Evolutionary conservation across 192 early-diverging fungal species (phyloP), one percentile per base, ranked within the genome.

Genomic region (Coemansia sp.): DNA sequence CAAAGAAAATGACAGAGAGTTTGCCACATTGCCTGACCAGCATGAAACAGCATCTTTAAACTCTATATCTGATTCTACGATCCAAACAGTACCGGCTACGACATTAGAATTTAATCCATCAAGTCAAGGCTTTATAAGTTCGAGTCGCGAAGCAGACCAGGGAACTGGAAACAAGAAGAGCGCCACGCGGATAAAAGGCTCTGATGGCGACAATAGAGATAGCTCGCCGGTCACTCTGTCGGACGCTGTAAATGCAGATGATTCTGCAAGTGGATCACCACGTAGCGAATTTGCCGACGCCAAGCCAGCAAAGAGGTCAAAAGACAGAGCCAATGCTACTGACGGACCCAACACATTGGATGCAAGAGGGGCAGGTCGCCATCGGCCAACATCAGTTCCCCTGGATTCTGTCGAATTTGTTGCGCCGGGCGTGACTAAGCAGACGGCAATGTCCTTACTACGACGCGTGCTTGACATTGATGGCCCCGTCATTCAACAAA

Each of bases 401-500:
- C 58, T 74, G 53, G 74, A 76, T 38, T 61, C 74, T 4, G 67
- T 81, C 9, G 74, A 81, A 53, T 81, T 81, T 74, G 76, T 83
- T 40, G 75, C 76, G 2, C 81, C 81, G 11, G 81, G 81, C 13
- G 76, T 83, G 72, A 74, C 81, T 26, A 77, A 75, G 52, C 59
- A 72, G 41, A 78, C 81, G 0, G 76, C 81, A 4, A 74, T 71
- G 69, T 77, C 75, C 18, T 69, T 83, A 13, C 72, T 83, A 18
- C 72, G 73, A 19, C 75, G 75, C 9, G 76, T 83, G 64, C 76
- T 83, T 18, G 81, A 83, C 64, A 83, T 83, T 63, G 81, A 83
- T 21, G 67, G 70, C 3, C 81, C 81, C 10, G 58, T 72, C n/a
- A 78, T 83, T 42, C 81, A 83, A 64, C 75, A 74, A 45, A 83